Base-by-base conservation (phyloP, 1,284 basidiomycete genomes). In the Tranzscheliella williamsii region DNA sequence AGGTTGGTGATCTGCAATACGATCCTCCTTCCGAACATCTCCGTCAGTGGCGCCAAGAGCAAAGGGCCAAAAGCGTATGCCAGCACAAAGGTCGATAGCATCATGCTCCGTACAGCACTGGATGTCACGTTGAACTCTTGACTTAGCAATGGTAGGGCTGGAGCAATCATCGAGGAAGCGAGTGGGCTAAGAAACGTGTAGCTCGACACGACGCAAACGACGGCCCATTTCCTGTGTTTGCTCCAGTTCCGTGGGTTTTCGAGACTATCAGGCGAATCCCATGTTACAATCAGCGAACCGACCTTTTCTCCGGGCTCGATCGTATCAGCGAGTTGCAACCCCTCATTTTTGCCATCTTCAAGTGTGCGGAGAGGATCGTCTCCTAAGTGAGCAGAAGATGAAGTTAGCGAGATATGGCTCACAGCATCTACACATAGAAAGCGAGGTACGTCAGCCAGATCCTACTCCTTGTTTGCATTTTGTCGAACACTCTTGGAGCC, bases 161-260 rank as follows among this genome's bases (percentile, higher is more conserved):
- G 74, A 4, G 71, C 70, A 16, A 73, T 63, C 73, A 75, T 74
- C 13, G 64, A 67, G 5, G 67, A 71, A 4, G 69, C 53, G 22
- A 70, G 46, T 1, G 74, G 74, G 7, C 60, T 61, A 22, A 75
- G 49, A 9, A 75, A 50, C 4, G 73, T 73, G 36, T 71, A 75
- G 16, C 44, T 38, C 4, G 64, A 65, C 3, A 71, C 73, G 16
- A 73, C 42, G 0, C 33, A 36, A 24, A 84, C 86, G 0, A 85
- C 84, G 1, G 81, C 81, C 84, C 86, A 85, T 81, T 86, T 87
- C 50, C 81, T 80, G 32, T 39, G 30, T 51, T 79, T 81, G 0
- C 79, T 67, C 87, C 87, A 88, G 75, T 87, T 87, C 72, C 83
- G 84, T 0, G 86, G 86, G 72, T 88, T 87, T 16, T 75, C 74